Evolutionary conservation across 495 filamentous ascomycete species (phyloP), one percentile per base, ranked within the genome.

Genomic region (Darksidea phi): DNA sequence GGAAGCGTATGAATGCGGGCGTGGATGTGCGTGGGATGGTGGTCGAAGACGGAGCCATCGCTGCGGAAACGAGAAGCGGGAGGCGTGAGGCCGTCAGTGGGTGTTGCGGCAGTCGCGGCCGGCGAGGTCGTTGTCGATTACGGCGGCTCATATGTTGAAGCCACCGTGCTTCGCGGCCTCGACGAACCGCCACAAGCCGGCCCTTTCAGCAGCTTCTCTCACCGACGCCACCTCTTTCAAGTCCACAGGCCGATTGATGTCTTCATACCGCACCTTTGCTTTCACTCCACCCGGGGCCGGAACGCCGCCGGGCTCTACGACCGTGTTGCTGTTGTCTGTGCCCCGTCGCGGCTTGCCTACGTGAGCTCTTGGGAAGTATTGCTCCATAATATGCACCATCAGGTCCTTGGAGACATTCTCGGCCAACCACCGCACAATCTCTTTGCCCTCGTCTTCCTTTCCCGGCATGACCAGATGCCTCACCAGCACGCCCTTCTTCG

Each of bases 391-490:
- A 52, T 77, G 69, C 8, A 75, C 57, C 60, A 88, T 89, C 17
- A 86, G 73, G 71, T 91, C 88, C 66, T 64, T 77, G 21, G 84
- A 88, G 1, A 91, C 79, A 55, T 89, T 80, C 54, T 76, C 72
- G 0, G 83, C 86, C 28, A 91, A 74, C 80, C 85, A 91, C 51
- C 69, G 74, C 76, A 91, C 84, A 60, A 91, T 91, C 64, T 83
- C 73, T 34, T 75, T 67, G 4, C 85, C 84, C 68, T 91, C 88
- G 20, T 80, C 79, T 63, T 85, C 86, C 69, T 80, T 80, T 0
- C 86, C 86, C 0, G 87, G 88, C 88, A 91, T 91, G 6, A 91
- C 87, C 0, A 93, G 76, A 74, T 91, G 88, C 34, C 88, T 75
- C 1, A 91, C 73, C 0, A 93, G 70, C 0, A 93, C 74, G 0